phyloP scores from a whole-genome alignment of 192 early-diverging fungal genomes.

The Haplosporangium gracile region DNA sequence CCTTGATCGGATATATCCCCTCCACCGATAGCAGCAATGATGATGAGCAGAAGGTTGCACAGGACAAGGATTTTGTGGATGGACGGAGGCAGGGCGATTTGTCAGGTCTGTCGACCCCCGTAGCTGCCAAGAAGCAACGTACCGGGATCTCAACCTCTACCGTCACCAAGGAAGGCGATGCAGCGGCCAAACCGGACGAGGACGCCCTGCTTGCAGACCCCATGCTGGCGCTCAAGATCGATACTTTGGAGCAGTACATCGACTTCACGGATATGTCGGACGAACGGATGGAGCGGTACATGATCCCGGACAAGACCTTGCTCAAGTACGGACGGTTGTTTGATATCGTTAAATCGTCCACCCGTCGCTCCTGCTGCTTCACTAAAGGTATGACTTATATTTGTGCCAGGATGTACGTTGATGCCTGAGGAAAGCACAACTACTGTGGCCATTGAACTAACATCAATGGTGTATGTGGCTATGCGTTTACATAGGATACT shows the following conservation, averaged over 20 bases:
- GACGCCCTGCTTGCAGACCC: slow-evolving; percentile 34
- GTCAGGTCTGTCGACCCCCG: slow-evolving; percentile 39
- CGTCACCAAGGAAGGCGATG: slow-evolving; percentile 20
- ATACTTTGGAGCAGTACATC: slow-evolving; percentile 36
- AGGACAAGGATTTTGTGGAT: slow-evolving; percentile 56
- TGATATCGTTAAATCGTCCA: slow-evolving; percentile 77
- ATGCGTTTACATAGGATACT: slow-evolving; percentile 64
- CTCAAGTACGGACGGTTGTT: slow-evolving; percentile 66
- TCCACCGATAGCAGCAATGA: slow-evolving; percentile 6
- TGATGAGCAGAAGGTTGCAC: neutral
- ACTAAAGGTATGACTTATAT: slow-evolving; percentile 69
- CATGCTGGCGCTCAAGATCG: slow-evolving; percentile 30
- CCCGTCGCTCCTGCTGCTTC: slow-evolving; percentile 80
- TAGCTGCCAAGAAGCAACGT: slow-evolving; percentile 28
- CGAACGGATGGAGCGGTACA: slow-evolving; percentile 54
- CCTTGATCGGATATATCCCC: slow-evolving; percentile 60
- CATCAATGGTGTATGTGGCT: too few species aligned
- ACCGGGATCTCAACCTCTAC: slow-evolving; percentile 34
- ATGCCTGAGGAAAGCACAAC: too few species aligned
- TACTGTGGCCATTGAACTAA: too few species aligned
- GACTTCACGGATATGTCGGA: slow-evolving; percentile 46
- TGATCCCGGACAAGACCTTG: slow-evolving; percentile 65
- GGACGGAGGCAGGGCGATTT: slow-evolving; percentile 45
- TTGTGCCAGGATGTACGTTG: too few species aligned
- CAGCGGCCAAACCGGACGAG: slow-evolving; percentile 36